Conservation (phyloP, 1,284 basidiomycete genomes). For the Blastosporella zonata region DNA sequence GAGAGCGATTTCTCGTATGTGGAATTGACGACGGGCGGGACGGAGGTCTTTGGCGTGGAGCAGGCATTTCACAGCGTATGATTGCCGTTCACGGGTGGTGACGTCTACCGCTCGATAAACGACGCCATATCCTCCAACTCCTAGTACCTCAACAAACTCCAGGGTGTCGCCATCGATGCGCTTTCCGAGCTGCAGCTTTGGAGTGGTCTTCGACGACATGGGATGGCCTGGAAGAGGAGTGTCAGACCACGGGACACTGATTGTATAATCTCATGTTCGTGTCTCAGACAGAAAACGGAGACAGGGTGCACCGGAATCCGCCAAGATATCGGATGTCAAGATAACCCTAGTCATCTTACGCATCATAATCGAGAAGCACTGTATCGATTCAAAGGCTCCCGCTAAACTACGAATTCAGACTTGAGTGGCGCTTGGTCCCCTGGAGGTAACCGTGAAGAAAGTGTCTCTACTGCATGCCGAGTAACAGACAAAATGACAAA, state of each 20-base stretch:
- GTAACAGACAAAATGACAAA: too few species aligned
- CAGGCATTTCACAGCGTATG: conserved; percentile 90
- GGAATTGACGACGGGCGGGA: conserved; percentile 58
- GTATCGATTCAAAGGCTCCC: too few species aligned
- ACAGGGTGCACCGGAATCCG: not conserved
- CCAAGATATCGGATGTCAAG: not conserved
- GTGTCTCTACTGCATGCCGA: too few species aligned
- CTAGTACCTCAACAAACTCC: conserved; percentile 84
- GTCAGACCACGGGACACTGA: not conserved
- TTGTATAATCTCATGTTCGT: not conserved
- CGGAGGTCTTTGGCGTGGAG: conserved; percentile 45
- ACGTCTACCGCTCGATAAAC: conserved; percentile 85
- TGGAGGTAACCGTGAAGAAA: too few species aligned
- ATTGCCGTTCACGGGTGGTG: conserved; percentile 42
- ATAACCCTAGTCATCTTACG: not conserved
- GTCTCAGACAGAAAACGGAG: conserved; percentile 7
- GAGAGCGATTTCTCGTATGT: conserved; percentile 77
- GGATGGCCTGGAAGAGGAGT: conserved; percentile 6
- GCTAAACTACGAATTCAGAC: too few species aligned
- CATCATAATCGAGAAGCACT: not conserved
- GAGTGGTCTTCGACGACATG: conserved; percentile 10
- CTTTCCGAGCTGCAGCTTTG: conserved; percentile 63
- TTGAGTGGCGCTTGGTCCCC: too few species aligned
- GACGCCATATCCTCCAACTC: conserved; percentile 92
- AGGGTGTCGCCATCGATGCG: conserved; percentile 75